phyloP scores from a whole-genome alignment of 192 early-diverging fungal genomes.

The Piromyces sp. region DNA sequence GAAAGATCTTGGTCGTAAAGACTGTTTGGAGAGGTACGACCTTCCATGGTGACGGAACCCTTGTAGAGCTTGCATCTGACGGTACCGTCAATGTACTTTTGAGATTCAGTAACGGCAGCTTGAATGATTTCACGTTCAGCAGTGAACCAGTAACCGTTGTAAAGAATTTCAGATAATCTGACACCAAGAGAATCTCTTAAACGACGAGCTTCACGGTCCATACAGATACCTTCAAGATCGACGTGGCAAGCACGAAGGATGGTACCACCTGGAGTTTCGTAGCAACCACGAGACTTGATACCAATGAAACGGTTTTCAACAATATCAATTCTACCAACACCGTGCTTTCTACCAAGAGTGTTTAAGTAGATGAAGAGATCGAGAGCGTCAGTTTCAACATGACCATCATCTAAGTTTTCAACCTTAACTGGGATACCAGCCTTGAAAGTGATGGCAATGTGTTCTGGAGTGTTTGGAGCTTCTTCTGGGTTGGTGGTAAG shows the following conservation, averaged over 20 bases:
- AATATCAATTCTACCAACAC: slow-evolving; percentile 95
- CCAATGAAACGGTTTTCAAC: slow-evolving; percentile 98
- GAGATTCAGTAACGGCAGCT: slow-evolving; percentile 61
- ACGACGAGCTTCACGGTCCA: slow-evolving; percentile 90
- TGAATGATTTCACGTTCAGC: slow-evolving; percentile 84
- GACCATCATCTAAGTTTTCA: slow-evolving; percentile 55
- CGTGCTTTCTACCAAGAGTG: slow-evolving; percentile 85
- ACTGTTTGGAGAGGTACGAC: slow-evolving; percentile 53
- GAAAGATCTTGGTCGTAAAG: slow-evolving; percentile 92
- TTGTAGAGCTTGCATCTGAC: slow-evolving; percentile 92
- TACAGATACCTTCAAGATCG: slow-evolving; percentile 83
- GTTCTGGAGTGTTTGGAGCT: slow-evolving; percentile 89
- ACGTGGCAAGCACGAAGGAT: slow-evolving; percentile 87
- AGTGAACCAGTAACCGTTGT: slow-evolving; percentile 96
- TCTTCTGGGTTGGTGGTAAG: slow-evolving; percentile 91
- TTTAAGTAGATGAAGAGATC: slow-evolving; percentile 92
- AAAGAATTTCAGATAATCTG: slow-evolving; percentile 56
- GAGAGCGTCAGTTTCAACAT: slow-evolving; percentile 41
- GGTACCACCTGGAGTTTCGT: slow-evolving; percentile 97
- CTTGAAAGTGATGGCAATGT: slow-evolving; percentile 76
- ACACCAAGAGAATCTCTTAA: slow-evolving; percentile 50
- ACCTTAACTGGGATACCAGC: slow-evolving; percentile 78
- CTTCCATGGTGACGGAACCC: slow-evolving; percentile 76
- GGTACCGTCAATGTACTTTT: slow-evolving; percentile 73
- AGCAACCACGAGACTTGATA: slow-evolving; percentile 97